Evolutionary conservation across 2,329 filamentous ascomycete species (phyloP), one percentile per base, ranked within the genome.

Genomic region (Ophiocordyceps camponoti-rufipedis): DNA sequence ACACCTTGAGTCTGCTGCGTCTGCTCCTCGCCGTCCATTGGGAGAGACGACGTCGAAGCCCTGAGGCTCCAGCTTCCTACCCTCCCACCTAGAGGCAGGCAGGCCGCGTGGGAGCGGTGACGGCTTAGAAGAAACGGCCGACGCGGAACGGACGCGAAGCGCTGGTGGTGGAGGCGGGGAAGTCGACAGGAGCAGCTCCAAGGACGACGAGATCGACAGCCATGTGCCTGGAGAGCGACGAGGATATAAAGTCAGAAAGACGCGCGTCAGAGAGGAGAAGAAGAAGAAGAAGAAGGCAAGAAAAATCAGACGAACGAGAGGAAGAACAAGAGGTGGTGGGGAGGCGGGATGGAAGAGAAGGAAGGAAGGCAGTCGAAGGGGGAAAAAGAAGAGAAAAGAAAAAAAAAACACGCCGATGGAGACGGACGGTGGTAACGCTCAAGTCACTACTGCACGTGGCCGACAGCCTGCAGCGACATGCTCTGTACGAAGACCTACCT

Each of bases 11-110:
- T 67, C 46, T 62, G 61, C 48, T 23, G 23, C 23, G 64, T 67
- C 46, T 62, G 61, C 56, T 66, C 63, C 48, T 65, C 64, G 52
- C 60, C 62, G 50, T 67, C 64, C 64, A 67, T 67, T 63, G 58
- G 58, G 53, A 56, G 51, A 51, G 53, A 55, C 57, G 14, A 6
- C 12, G 32, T 12, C 11, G 16, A 38, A n/a, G 14, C 14, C 14
- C 33, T 38, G 33, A 23, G 23, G 23, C 23, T 23, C 23, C 23
- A 23, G 23, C 3, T 23, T 23, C 23, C 23, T 23, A 23, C 23
- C 23, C 23, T 3, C 23, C 23, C 23, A 23, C 23, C 23, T 23
- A 23, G 23, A 23, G 23, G 23, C 23, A 23, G 23, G 23, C 23
- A 23, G 23, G 23, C 23, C 23, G 23, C 23, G 23, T 23, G 23